Evolutionary conservation across 2,329 filamentous ascomycete genomes (phyloP), one percentile per base, ranked within the genome.

Genomic region (Botrytis galanthina): DNA sequence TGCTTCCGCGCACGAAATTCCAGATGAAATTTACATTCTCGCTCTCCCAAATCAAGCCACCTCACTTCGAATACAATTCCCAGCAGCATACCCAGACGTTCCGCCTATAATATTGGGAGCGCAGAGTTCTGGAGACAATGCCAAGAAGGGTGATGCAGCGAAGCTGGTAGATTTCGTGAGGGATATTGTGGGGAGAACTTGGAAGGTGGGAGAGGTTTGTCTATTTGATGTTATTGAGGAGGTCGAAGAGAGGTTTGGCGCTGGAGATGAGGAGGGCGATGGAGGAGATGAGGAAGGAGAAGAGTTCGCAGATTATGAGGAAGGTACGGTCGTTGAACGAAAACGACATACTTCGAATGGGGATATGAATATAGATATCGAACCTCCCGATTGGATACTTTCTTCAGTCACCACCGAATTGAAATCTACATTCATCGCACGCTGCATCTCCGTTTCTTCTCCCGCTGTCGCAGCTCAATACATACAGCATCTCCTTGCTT

Each of bases 141-240:
- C 90, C 32, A 87, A 87, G 68, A 89, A 89, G 79, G 93, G 95
- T 54, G 90, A 92, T 75, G 94, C 93, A 2, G 90, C 88, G 69
- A 85, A 89, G 70, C 88, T 94, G 68, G 86, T 95, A n/a, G 87
- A 88, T 3, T 83, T 93, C 3, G 90, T 96, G 73, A 86, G 90
- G 44, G 85, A 90, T 51, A 90, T 91, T 0, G 83, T 98, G 46
- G 85, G 84, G 1, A 84, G 86, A n/a, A 87, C 93, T 7, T 97
- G 91, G 81, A 86, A 87, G 70, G 87, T 90, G 0, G 94, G 94
- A 0, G 87, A 89, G 70, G 94, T 97, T 35, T 98, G 95, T 79
- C 84, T 99, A 4, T 99, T 95, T 79, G 95, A 98, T 80, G 87
- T 97, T n/a, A 87, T 98, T 54, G 95, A 97, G 79, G 91, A 93